Evolutionary conservation across 768 basidiomycete genomes (phyloP).

Genomic region (Austroboletus eburneus): DNA sequence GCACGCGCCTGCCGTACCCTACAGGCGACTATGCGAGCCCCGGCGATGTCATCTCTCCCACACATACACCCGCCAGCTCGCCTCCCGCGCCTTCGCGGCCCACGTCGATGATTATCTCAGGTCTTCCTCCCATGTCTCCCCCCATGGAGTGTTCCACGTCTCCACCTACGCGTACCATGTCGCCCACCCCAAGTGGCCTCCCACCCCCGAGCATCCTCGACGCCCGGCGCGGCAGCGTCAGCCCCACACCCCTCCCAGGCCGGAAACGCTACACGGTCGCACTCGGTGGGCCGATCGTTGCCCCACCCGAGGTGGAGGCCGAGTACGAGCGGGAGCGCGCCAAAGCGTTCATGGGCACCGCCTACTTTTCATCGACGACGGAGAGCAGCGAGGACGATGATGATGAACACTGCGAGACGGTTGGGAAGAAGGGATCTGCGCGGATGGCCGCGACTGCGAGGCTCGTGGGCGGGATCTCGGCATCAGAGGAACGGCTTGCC

Average conservation of each 20-base stretch:
- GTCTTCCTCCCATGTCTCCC: slow-evolving; percentile 35
- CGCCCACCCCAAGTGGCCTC: slow-evolving; percentile 29
- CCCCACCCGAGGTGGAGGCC: slow-evolving; percentile 25
- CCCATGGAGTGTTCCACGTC: slow-evolving; percentile 23
- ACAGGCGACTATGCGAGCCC: slow-evolving; percentile 80
- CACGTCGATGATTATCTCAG: slow-evolving; percentile 42
- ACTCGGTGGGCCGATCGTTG: slow-evolving; percentile 67
- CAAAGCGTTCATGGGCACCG: slow-evolving; percentile 34
- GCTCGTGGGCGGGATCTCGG: slow-evolving; percentile 26
- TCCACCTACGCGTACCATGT: slow-evolving; percentile 20
- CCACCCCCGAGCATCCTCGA: slow-evolving; percentile 40
- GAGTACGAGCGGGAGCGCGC: slow-evolving; percentile 28
- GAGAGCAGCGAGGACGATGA: slow-evolving; percentile 36
- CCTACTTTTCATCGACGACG: slow-evolving; percentile 41
- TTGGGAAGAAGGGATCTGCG: slow-evolving; percentile 48
- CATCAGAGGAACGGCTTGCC: slow-evolving; percentile 18
- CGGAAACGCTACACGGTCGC: slow-evolving; percentile 82
- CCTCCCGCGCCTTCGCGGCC: slow-evolving; percentile 40
- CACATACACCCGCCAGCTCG: slow-evolving; percentile 42
- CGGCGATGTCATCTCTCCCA: slow-evolving; percentile 38
- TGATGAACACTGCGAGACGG: slow-evolving; percentile 42
- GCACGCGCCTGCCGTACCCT: slow-evolving; percentile 69
- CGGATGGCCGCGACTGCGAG: slow-evolving; percentile 32
- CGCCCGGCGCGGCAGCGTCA: slow-evolving; percentile 51
- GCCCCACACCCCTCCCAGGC: slow-evolving; percentile 57